Base-by-base conservation (phyloP, 108 stramenopile species). In the Cyclotella choctawhatcheeana region DNA sequence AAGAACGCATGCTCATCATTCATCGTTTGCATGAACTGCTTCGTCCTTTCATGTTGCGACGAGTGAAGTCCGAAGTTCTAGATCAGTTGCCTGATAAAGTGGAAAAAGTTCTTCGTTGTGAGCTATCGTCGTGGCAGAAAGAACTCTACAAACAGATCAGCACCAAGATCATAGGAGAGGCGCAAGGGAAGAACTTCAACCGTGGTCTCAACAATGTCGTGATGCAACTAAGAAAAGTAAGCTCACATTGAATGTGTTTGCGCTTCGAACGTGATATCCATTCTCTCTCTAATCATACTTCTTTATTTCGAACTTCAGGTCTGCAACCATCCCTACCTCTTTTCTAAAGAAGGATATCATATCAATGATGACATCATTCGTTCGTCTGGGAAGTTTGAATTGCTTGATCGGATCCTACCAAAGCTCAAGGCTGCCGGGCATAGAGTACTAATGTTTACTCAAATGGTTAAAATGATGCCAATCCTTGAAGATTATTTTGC, bases 391-490 rank as follows among this genome's bases (percentile, higher is more conserved):
- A 99, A 99, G 79, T 58, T 99, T 18, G 85, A 86, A 10, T 84
- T 97, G 16, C 71, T 99, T 54, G 97, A 99, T 77, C 71, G 85
- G 21, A 97, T 99, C 92, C 92, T 99, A 5, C 87, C 87, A 17
- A 93, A 90, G 72, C 82, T 98, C 16, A 85, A 86, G 64, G 83
- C 84, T 16, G 96, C 87, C n/a, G 97, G 97, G 12, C 97, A 96
- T 79, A 85, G 94, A 24, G 93, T 97, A 14, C 84, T 98, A 21
- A 87, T 99, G 71, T 99, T 99, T 67, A 94, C 93, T 3, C 99
- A 99, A 76, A 97, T 98, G 96, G 97, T 96, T 2, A 82, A 86
- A 21, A 83, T 97, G 66, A 92, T 99, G 82, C 93, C 95, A 14
- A 85, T 98, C 34, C 67, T 98, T 44, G 96, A 97, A 77, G 97